A percentile compares a stretch with the other conserved stretches of the same genome.
phyloP scores from a whole-genome alignment of 2,329 filamentous ascomycete species.

The Trichophyton schoenleinii region DNA sequence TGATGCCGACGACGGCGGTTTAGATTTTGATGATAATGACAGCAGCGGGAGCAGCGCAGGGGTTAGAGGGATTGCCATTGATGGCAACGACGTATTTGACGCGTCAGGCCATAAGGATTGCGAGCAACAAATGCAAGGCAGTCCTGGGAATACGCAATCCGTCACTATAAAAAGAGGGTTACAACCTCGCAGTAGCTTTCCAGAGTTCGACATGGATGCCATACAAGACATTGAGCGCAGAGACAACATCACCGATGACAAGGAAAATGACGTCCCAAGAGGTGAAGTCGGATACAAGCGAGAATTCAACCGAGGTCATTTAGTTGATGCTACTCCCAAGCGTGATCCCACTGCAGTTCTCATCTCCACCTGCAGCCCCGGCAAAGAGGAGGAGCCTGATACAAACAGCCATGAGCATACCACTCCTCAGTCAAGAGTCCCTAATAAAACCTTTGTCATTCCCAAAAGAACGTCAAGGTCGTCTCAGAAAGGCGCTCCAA shows the following conservation, averaged over 20 bases:
- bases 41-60: neutral
- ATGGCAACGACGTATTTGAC: neutral
- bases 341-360: neutral
- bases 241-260: neutral
- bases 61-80: neutral
- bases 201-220: neutral
- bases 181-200: neutral
- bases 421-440: neutral
- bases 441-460: neutral
- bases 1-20: neutral
- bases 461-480: neutral
- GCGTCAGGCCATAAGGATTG: neutral
- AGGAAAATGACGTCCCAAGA: constrained; percentile 1
- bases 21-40: neutral
- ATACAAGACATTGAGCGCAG: neutral
- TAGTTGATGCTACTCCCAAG: neutral
- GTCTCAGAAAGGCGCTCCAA: neutral
- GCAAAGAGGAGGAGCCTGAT: neutral
- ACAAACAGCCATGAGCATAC: neutral
- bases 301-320: neutral
- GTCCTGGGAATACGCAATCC: neutral
- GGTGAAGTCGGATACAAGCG: neutral
- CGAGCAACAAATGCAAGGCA: neutral
- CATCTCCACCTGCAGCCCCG: neutral
- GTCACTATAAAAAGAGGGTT: neutral